Evolutionary conservation across 345 rosid genomes (phyloP), one percentile per base, ranked within the genome.

Genomic region (Viola odorata): DNA sequence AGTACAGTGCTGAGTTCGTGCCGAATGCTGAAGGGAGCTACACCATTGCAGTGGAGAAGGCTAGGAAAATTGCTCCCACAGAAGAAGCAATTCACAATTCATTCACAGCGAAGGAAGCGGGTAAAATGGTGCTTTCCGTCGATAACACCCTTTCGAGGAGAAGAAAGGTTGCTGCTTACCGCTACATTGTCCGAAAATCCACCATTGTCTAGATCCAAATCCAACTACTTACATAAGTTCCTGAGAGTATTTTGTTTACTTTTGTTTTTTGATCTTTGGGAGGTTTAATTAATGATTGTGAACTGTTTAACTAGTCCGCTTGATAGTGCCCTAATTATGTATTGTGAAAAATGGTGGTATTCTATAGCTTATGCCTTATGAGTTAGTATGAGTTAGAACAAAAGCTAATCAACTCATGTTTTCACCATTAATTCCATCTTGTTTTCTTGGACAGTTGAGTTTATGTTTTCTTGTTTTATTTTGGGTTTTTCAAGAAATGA

Each of bases 1-100:
- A 94, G 66, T 94, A 94, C 79, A 90, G 88, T 6, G 96, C 95
- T 36, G 99, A 94, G 77, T 94, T 88, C 63, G 88, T 88, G 56
- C 99, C 99, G 7, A 84, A 77, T 13, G 89, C 85, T 0, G 83
- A 81, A 60, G 89, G 74, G 14, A 80, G 97, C 81, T 90, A 94
- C 79, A 80, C 79, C 4, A 80, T 94, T 0, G 95, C 91, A 0
- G 96, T 94, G 0, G 96, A 90, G 79, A 94, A 86, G 69, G 73
- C 84, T 0, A 79, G 80, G 68, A 88, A 80, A 67, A 61, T 90
- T 62, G 62, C 65, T 40, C 68, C 82, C 0, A 53, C 76, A 0
- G 92, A 94, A 52, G 97, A 88, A 60, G 95, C 97, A 0, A 70
- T 94, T 45, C 83, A 82, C 68, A 88, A 88, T 80, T 82, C 92